Conservation (phyloP, 2,329 filamentous ascomycete genomes). For the Trichoderma semiorbis region DNA sequence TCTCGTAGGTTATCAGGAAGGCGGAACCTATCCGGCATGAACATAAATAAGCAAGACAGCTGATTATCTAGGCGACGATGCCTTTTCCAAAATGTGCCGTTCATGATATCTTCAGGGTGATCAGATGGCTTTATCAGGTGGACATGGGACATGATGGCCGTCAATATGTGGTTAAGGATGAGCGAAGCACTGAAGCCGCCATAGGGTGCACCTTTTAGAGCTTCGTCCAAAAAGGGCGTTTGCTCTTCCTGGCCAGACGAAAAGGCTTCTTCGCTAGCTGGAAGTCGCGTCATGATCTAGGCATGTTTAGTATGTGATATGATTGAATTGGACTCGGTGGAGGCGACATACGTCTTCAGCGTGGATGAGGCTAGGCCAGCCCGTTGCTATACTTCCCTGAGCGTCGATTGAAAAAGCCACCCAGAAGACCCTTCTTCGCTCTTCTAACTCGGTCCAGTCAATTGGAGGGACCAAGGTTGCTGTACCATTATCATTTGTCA, state of each 20-base stretch:
- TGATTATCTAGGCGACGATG: conserved; percentile 81
- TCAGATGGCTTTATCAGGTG: conserved; percentile 69
- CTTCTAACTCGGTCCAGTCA: conserved; percentile 74
- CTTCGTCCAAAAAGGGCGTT: conserved; percentile 61
- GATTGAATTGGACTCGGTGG: too few relatives aligned
- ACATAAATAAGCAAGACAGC: conserved; percentile 72
- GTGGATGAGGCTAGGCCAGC: conserved; percentile 82
- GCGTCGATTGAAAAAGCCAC: conserved; percentile 76
- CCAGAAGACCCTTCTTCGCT: conserved; percentile 85
- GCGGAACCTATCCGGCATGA: conserved; percentile 70
- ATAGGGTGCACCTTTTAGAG: conserved; percentile 59
- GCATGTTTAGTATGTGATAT: background rate
- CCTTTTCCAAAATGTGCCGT: conserved; percentile 80
- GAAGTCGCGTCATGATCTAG: conserved; percentile 73
- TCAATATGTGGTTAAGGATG: conserved; percentile 74
- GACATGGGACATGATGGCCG: conserved; percentile 76
- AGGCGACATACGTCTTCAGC: conserved; percentile 55
- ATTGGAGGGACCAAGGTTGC: conserved; percentile 68
- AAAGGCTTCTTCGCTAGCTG: conserved; percentile 74
- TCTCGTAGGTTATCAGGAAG: conserved; percentile 67
- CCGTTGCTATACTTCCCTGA: conserved; percentile 83
- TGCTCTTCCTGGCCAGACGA: conserved; percentile 60
- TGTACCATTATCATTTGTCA: conserved; percentile 60
- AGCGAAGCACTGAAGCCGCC: conserved; percentile 70
- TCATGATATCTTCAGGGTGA: conserved; percentile 67